Evolutionary conservation across 2,329 filamentous ascomycete genomes (phyloP).

Genomic region (Alternaria triticimaculans): DNA sequence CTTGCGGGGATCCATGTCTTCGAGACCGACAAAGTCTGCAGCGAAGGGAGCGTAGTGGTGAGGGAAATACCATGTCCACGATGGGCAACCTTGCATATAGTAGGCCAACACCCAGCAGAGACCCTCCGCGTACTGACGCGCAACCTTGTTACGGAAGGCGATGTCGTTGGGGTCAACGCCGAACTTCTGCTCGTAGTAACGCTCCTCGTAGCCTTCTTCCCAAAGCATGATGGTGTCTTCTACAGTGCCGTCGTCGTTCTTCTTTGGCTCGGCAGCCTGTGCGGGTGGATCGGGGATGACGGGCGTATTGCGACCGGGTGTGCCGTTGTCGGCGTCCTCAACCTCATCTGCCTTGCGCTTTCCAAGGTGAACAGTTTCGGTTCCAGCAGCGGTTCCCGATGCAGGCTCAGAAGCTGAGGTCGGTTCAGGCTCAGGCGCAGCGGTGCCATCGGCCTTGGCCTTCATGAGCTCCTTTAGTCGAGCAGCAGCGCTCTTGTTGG

Average conservation of each 20-base stretch:
- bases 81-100: conserved; percentile 97
- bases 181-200: conserved; percentile 98
- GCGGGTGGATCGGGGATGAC: conserved; percentile 55
- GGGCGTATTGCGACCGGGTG: conserved; percentile 66
- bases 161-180: conserved; percentile 79
- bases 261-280: conserved; percentile 47
- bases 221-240: conserved; percentile 87
- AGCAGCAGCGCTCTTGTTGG: conserved; percentile 94
- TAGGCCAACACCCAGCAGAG: conserved; percentile 95
- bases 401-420: conserved; percentile 13
- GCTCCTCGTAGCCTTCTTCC: conserved; percentile 93
- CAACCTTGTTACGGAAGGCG: conserved; percentile 88
- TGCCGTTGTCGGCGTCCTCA: conserved; percentile 66
- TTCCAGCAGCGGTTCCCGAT: conserved; percentile 42
- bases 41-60: conserved; percentile 99
- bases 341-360: conserved; percentile 81
- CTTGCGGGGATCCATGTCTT: conserved; percentile 71
- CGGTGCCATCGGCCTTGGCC: conserved; percentile 46
- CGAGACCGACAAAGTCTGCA: conserved; percentile 86
- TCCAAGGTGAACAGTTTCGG: conserved; percentile 59
- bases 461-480: conserved; percentile 77
- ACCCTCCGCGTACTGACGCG: conserved; percentile 89
- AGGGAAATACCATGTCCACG: conserved; percentile 99
- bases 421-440: conserved; percentile 34
- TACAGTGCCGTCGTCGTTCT: conserved; percentile 64